Percentiles rank a stretch among this genome's conserved stretches.
phyloP scores from a whole-genome alignment of 805 yeast genomes.

The Metschnikowia similis region DNA sequence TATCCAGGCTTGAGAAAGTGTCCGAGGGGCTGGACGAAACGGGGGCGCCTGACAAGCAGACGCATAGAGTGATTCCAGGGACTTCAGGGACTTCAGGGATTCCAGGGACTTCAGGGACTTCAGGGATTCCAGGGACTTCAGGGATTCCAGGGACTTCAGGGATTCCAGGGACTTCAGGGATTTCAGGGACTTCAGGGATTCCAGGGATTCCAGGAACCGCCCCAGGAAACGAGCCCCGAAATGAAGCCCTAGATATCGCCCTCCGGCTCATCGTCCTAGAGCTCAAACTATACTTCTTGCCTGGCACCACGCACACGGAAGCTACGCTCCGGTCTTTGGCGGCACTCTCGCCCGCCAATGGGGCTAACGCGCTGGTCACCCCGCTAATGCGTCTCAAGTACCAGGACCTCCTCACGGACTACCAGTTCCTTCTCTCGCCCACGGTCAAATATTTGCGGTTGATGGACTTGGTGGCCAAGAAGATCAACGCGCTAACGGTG shows the following conservation, averaged over 20 bases:
- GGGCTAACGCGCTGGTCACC: conserved; percentile 2
- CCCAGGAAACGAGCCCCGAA: not conserved
- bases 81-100: too few species aligned
- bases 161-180: too few species aligned
- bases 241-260: not conserved
- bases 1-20: not conserved
- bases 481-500: conserved; percentile 17
- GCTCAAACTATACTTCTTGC: conserved; percentile 7
- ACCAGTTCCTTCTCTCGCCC: conserved; percentile 19
- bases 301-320: not conserved
- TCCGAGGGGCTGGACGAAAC: too few species aligned
- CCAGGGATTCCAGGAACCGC: not conserved
- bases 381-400: conserved; percentile 23
- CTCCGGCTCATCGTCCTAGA: conserved; percentile 5
- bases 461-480: conserved; percentile 31
- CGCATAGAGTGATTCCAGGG: too few species aligned
- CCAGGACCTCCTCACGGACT: conserved; percentile 32
- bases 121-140: too few species aligned
- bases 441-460: conserved; percentile 14
- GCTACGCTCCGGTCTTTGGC: conserved; percentile 6
- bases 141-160: too few species aligned
- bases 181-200: too few species aligned
- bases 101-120: too few species aligned
- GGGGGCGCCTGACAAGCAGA: too few species aligned
- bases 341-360: conserved; percentile 10